These are phyloP conservation scores for Phallus indusiatus DNA, from an alignment of 768 basidiomycete species.

Conservation along the genomic window DNA sequence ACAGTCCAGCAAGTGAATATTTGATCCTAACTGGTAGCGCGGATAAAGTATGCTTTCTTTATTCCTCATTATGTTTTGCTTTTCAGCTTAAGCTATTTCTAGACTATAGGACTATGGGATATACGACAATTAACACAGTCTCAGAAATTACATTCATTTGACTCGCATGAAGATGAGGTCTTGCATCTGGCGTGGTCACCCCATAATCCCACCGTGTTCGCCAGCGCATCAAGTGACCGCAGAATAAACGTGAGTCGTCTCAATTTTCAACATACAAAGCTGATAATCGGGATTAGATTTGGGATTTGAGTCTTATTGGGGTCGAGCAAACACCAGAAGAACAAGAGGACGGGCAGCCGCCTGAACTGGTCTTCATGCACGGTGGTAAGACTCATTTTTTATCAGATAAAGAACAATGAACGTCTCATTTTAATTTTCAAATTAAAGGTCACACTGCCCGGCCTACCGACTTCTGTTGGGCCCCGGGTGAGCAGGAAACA, in stretches of 20 bases:
- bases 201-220: constrained; percentile 83
- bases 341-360: constrained; percentile 88
- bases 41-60: constrained; percentile 60
- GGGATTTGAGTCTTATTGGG: constrained; percentile 89
- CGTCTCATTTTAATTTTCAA: background rate
- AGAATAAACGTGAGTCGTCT: constrained; percentile 50
- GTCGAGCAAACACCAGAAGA: constrained; percentile 97
- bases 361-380: constrained; percentile 91
- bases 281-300: constrained; percentile 32
- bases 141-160: constrained; percentile 80
- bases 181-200: constrained; percentile 95
- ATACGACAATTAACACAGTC: constrained; percentile 52
- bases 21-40: constrained; percentile 86
- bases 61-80: background rate
- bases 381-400: constrained; percentile 49
- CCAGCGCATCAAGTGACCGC: constrained; percentile 89
- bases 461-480: constrained; percentile 94
- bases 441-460: constrained; percentile 73
- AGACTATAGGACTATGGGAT: constrained; percentile 90
- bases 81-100: background rate
- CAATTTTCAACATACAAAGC: background rate
- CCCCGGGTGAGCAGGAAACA: constrained; percentile 67
- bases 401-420: background rate
- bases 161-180: constrained; percentile 91
- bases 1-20: constrained; percentile 72